These are phyloP conservation scores for Talaromyces pinophilus DNA, from an alignment of 2,329 filamentous ascomycete genomes.

Conservation along the genomic window DNA sequence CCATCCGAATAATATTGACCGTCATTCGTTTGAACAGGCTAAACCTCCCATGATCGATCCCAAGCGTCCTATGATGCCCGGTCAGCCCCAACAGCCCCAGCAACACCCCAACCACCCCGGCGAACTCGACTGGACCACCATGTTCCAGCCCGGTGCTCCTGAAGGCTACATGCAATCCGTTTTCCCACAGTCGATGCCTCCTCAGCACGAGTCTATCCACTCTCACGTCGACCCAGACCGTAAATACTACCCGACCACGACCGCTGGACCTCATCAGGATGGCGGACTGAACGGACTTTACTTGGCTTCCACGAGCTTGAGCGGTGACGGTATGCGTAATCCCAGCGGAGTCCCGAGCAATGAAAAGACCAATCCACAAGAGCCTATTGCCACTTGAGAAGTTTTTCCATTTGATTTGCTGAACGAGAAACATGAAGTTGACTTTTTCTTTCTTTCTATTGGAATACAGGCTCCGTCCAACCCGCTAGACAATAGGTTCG, in stretches of 20 bases:
- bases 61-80: constrained; percentile 59
- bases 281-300: constrained; percentile 51
- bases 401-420: constrained; percentile 16
- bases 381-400: constrained; percentile 24
- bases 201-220: constrained; percentile 70
- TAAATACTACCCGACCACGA: constrained; percentile 54
- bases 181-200: constrained; percentile 66
- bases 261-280: constrained; percentile 41
- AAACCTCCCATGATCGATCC: constrained; percentile 44
- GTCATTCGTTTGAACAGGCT: constrained; percentile 46
- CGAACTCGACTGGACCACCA: constrained; percentile 71
- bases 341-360: constrained; percentile 49
- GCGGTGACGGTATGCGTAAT: constrained; percentile 53
- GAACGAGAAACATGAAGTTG: constrained; percentile 45
- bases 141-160: constrained; percentile 74
- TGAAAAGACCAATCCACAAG: constrained; percentile 52
- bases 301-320: constrained; percentile 49
- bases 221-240: constrained; percentile 61
- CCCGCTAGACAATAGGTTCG: constrained; percentile 54
- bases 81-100: constrained; percentile 37
- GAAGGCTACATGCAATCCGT: constrained; percentile 64
- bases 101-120: constrained; percentile 60
- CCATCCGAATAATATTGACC: constrained; percentile 49
- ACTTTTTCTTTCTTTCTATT: constrained; percentile 47
- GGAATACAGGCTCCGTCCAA: constrained; percentile 60